Percentiles rank a stretch among this genome's conserved stretches.
Evolutionary conservation across 169 alveolate genomes (phyloP).

Genomic region (Plasmodium berghei): DNA sequence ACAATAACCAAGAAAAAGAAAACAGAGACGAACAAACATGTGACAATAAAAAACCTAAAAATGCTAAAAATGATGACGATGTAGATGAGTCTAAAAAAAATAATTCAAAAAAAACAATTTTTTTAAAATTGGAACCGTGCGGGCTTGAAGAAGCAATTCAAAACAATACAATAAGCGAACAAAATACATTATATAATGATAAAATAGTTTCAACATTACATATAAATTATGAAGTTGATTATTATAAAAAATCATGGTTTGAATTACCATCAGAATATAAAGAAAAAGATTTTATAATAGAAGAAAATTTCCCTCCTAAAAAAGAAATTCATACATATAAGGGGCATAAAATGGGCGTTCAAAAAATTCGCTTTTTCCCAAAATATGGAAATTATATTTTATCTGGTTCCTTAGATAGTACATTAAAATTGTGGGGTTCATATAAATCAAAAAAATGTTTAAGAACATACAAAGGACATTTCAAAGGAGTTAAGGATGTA

Average conservation of each 20-base stretch:
- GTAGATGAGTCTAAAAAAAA: conserved; percentile 1
- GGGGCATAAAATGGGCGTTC: conserved; percentile 96
- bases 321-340: conserved; percentile 92
- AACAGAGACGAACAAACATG: conserved; percentile 5
- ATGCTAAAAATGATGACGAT: conserved; percentile 21
- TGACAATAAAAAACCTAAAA: conserved; percentile 14
- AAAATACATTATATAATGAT: conserved; percentile 63
- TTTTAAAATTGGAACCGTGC: conserved; percentile 52
- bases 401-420: conserved; percentile 94
- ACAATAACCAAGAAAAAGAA: conserved; percentile 10
- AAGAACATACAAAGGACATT: conserved; percentile 96
- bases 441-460: conserved; percentile 92
- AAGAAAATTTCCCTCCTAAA: conserved; percentile 90
- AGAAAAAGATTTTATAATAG: conserved; percentile 75
- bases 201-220: conserved; percentile 72
- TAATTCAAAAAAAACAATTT: conserved; percentile 4
- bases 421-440: conserved; percentile 96
- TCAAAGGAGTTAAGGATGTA: conserved; percentile 96
- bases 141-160: conserved; percentile 70
- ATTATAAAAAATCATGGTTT: conserved; percentile 71
- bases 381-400: conserved; percentile 94
- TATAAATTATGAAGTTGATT: conserved; percentile 38
- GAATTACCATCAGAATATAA: conserved; percentile 75
- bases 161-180: conserved; percentile 43
- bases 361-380: conserved; percentile 94